These are phyloP conservation scores for Calcarisporium arbuscula DNA, from an alignment of 2,329 filamentous ascomycete species.

Conservation along the genomic window DNA sequence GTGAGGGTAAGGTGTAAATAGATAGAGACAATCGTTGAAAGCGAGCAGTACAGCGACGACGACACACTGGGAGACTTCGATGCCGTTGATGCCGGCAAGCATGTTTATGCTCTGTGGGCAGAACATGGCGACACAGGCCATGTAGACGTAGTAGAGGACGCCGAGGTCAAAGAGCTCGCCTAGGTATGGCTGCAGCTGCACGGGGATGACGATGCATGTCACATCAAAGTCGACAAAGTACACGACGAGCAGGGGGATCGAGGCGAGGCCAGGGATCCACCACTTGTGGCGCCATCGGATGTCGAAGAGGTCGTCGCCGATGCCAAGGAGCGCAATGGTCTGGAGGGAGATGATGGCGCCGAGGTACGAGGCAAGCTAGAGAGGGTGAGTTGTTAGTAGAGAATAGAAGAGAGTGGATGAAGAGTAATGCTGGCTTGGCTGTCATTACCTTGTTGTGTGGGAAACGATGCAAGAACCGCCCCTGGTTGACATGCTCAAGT, in stretches of 20 bases:
- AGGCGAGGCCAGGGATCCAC: conserved; percentile 90
- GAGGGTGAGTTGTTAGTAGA: background rate
- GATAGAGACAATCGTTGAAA: conserved; percentile 83
- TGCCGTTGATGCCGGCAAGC: conserved; percentile 97
- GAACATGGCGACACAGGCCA: conserved; percentile 95
- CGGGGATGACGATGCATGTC: conserved; percentile 87
- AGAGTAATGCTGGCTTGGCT: too few relatives aligned
- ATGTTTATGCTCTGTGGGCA: conserved; percentile 99
- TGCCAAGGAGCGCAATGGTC: conserved; percentile 81
- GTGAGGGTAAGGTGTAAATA: conserved; percentile 77
- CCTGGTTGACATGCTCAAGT: conserved; percentile 67
- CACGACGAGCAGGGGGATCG: conserved; percentile 87
- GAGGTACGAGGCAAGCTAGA: conserved; percentile 83
- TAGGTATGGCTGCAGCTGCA: conserved; percentile 76
- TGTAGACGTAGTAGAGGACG: conserved; percentile 87
- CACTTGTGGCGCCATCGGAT: conserved; percentile 99
- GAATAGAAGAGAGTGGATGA: too few relatives aligned
- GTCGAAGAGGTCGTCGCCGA: conserved; percentile 95
- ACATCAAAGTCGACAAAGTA: conserved; percentile 99
- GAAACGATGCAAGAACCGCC: conserved; percentile 82
- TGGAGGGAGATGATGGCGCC: conserved; percentile 91
- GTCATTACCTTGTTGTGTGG: conserved; percentile 90
- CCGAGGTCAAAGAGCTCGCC: conserved; percentile 81
- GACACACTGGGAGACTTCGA: conserved; percentile 91
- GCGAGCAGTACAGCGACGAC: conserved; percentile 80